phyloP scores from a whole-genome alignment of 1,139 yeast species.

The Yamadazyma friedrichii region DNA sequence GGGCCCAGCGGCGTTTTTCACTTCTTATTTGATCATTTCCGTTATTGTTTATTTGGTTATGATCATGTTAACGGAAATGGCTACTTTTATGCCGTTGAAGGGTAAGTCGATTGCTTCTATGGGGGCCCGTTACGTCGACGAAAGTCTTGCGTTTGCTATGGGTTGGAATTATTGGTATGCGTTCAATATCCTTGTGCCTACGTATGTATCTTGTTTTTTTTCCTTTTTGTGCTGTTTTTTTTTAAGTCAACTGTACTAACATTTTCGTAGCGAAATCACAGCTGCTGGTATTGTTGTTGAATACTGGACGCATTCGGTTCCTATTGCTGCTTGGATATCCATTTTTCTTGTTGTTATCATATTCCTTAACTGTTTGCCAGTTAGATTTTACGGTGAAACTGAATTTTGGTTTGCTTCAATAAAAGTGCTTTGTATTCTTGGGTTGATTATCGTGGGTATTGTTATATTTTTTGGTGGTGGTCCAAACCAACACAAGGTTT shows the following conservation, averaged over 20 bases:
- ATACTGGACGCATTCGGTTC: constrained; percentile 52
- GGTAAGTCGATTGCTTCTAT: constrained; percentile 51
- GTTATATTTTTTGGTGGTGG: constrained; percentile 35
- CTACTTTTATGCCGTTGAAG: constrained; percentile 66
- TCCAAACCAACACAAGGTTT: constrained; percentile 19
- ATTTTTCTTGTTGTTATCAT: constrained; percentile 25
- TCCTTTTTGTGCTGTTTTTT: too few species aligned
- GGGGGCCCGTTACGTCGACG: constrained; percentile 41
- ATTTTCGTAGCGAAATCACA: constrained; percentile 49
- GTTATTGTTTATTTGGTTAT: constrained; percentile 59
- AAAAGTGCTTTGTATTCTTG: constrained; percentile 26
- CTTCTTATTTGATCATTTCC: constrained; percentile 43
- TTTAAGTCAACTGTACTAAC: too few species aligned
- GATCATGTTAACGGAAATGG: constrained; percentile 76
- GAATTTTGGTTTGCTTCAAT: constrained; percentile 31
- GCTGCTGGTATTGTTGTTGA: constrained; percentile 77
- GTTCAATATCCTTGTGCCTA: constrained; percentile 74
- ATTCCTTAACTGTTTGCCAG: constrained; percentile 22
- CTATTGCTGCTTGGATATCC: constrained; percentile 29
- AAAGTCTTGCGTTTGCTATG: constrained; percentile 70
- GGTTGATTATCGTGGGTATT: constrained; percentile 25
- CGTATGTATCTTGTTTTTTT: constrained; percentile 14
- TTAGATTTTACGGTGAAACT: constrained; percentile 32
- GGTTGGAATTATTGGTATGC: constrained; percentile 77
- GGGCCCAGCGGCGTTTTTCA: constrained; percentile 44